Evolutionary conservation across 2,329 filamentous ascomycete species (phyloP).

Genomic region (Fusarium chlamydosporum): DNA sequence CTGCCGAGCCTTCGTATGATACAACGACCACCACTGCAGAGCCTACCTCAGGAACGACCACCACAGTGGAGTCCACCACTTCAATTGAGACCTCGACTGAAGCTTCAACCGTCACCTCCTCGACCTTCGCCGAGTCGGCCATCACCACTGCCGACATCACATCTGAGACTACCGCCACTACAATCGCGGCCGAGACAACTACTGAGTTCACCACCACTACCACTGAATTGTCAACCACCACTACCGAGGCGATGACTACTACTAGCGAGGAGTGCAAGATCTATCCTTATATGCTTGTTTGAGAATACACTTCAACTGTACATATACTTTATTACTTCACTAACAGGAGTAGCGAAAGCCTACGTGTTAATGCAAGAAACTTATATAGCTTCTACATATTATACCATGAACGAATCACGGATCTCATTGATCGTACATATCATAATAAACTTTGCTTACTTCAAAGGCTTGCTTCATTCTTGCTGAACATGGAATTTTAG

Average conservation of each 20-base stretch:
- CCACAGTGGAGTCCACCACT: not conserved
- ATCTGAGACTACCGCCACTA: not conserved
- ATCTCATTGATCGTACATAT: not conserved
- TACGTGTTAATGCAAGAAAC: not conserved
- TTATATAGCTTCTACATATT: not conserved
- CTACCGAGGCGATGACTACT: not conserved
- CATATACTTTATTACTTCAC: not conserved
- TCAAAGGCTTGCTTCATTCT: no score
- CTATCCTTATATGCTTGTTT: not conserved
- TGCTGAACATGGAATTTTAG: no score
- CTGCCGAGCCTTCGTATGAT: no score
- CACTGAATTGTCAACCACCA: not conserved
- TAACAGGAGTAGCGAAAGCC: accelerated
- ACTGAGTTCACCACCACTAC: not conserved
- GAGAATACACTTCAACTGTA: not conserved
- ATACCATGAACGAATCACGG: not conserved
- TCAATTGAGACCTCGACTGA: not conserved
- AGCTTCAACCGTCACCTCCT: not conserved
- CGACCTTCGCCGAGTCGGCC: not conserved
- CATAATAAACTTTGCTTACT: not conserved
- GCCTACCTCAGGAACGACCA: not conserved
- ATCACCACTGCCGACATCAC: not conserved
- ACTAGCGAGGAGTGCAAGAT: not conserved
- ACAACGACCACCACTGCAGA: not conserved
- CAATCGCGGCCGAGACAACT: not conserved